A percentile compares a stretch with the other conserved stretches of the same genome.
Conservation (phyloP, 306 rosid genomes). For the Castanea crenata region DNA sequence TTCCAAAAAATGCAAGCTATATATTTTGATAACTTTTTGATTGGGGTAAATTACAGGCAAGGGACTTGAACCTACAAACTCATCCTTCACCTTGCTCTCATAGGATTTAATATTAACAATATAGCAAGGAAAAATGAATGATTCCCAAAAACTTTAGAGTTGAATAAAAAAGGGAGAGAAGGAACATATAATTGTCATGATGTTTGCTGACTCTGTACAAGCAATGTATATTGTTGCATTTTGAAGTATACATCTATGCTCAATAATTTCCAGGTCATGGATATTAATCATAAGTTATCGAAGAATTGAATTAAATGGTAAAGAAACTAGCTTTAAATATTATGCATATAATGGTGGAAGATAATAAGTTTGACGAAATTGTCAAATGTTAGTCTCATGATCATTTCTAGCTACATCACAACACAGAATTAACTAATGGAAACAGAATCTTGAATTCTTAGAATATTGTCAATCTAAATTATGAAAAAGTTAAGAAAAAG, state of each 20-base stretch:
- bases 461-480: background rate
- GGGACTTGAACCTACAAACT: no score
- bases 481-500: background rate
- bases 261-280: background rate
- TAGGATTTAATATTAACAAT: background rate
- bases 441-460: background rate
- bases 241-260: background rate
- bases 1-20: background rate
- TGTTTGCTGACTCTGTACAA: no score
- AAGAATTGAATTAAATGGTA: background rate
- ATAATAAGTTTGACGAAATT: background rate
- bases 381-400: background rate
- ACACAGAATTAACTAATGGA: background rate
- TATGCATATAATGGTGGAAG: background rate
- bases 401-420: background rate
- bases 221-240: background rate
- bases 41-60: no score
- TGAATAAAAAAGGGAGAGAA: background rate
- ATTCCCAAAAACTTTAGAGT: background rate
- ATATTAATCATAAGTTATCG: background rate
- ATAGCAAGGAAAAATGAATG: background rate
- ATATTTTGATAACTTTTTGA: no score
- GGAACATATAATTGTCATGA: background rate
- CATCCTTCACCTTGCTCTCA: no score
- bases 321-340: background rate